A percentile compares a stretch with the other conserved stretches of the same genome.
Evolutionary conservation across 2,329 filamentous ascomycete species (phyloP).

Genomic region (Trichoderma endophyticum): DNA sequence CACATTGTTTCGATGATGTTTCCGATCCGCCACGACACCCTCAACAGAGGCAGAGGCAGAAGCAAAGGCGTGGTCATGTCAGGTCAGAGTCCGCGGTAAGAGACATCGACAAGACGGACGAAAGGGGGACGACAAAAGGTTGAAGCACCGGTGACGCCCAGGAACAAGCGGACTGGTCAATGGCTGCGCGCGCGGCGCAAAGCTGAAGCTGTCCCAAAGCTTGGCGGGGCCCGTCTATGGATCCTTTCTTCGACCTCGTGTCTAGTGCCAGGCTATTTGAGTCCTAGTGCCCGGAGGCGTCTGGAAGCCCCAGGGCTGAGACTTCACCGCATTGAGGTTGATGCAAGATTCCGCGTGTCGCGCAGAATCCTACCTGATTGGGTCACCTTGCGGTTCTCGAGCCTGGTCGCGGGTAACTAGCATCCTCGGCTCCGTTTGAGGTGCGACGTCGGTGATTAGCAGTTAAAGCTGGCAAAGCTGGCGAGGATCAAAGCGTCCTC

Average conservation of each 20-base stretch:
- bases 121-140: background rate
- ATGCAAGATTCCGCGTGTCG: conserved; percentile 11
- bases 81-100: background rate
- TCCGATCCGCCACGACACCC: background rate
- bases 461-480: background rate
- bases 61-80: background rate
- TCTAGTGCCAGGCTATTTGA: conserved; percentile 5
- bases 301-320: background rate
- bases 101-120: background rate
- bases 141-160: conserved; percentile 3
- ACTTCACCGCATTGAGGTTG: conserved; percentile 15
- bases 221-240: background rate
- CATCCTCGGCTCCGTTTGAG: background rate
- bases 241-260: background rate
- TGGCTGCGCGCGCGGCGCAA: background rate
- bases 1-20: background rate
- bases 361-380: conserved; percentile 11
- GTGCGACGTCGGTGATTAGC: conserved; percentile 13
- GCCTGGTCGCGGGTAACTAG: background rate
- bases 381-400: background rate
- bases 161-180: conserved; percentile 4
- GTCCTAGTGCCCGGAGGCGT: background rate
- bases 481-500: background rate
- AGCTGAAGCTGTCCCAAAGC: background rate
- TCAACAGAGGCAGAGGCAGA: background rate